Evolutionary conservation across 2,329 filamentous ascomycete species (phyloP).

Genomic region (Ophiostoma sp.): DNA sequence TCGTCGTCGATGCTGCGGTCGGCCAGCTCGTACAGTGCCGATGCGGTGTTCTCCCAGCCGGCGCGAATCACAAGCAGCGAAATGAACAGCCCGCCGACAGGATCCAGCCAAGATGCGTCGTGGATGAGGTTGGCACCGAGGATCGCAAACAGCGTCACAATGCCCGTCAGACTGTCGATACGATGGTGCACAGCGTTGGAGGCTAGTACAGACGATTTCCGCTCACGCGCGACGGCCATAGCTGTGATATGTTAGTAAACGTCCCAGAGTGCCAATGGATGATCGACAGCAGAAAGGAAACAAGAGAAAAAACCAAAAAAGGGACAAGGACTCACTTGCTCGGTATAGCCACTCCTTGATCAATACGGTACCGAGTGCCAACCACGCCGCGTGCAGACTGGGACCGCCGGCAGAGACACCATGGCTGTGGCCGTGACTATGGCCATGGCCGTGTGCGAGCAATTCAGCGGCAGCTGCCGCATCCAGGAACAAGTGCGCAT

Average conservation of each 20-base stretch:
- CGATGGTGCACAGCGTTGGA: conserved; percentile 96
- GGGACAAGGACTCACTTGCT: conserved; percentile 64
- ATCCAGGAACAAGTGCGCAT: conserved; percentile 68
- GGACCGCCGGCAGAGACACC: conserved; percentile 47
- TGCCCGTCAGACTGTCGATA: conserved; percentile 89
- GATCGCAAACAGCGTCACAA: conserved; percentile 86
- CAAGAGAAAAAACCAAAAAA: not conserved
- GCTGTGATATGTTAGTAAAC: conserved; percentile 46
- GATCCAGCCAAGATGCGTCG: conserved; percentile 87
- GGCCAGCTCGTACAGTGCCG: conserved; percentile 80
- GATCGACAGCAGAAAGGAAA: not conserved
- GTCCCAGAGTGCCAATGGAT: not conserved
- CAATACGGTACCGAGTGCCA: conserved; percentile 81
- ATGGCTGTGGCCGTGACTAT: conserved; percentile 61
- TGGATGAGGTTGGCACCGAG: conserved; percentile 80
- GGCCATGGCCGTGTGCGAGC: conserved; percentile 52
- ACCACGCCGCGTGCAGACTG: conserved; percentile 90
- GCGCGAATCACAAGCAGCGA: conserved; percentile 90
- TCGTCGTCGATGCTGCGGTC: conserved; percentile 85
- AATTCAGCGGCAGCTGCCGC: conserved; percentile 48
- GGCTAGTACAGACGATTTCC: conserved; percentile 90
- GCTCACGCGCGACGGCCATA: conserved; percentile 90
- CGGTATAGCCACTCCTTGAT: conserved; percentile 97
- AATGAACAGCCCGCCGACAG: conserved; percentile 86
- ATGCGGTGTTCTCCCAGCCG: conserved; percentile 76